phyloP scores from a whole-genome alignment of 2,329 filamentous ascomycete genomes.

The Paracoccidioides lutzii region DNA sequence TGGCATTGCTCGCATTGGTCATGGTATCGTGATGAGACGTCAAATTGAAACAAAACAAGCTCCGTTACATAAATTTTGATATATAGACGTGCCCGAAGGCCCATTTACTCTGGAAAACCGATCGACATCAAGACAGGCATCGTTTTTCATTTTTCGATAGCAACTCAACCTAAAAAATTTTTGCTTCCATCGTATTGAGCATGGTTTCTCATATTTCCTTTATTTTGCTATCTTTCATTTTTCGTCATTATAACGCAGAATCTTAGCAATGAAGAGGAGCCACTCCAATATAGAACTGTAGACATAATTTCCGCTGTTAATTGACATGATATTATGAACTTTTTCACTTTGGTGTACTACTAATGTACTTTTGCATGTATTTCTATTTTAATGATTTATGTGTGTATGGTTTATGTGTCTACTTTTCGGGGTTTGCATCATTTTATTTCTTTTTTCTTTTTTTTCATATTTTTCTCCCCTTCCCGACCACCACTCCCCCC shows the following conservation, averaged over 20 bases:
- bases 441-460: constrained; percentile 7
- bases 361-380: background rate
- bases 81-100: no score
- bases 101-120: background rate
- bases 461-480: constrained; percentile 4
- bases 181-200: background rate
- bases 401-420: constrained; percentile 3
- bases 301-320: background rate
- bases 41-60: background rate
- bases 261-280: constrained; percentile 1
- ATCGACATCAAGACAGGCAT: background rate
- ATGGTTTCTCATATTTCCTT: background rate
- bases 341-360: constrained; percentile 5
- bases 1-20: constrained; percentile 90
- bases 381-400: background rate
- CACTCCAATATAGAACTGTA: constrained; percentile 1
- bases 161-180: constrained; percentile 6
- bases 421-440: constrained; percentile 7
- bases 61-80: no score
- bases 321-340: constrained; percentile 10
- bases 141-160: background rate
- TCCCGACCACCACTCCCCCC: background rate
- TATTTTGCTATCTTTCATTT: background rate
- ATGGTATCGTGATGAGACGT: constrained; percentile 44
- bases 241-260: background rate